Evolutionary conservation across 2,329 filamentous ascomycete genomes (phyloP), one percentile per base, ranked within the genome.

Genomic region (Xylaria arbuscula): DNA sequence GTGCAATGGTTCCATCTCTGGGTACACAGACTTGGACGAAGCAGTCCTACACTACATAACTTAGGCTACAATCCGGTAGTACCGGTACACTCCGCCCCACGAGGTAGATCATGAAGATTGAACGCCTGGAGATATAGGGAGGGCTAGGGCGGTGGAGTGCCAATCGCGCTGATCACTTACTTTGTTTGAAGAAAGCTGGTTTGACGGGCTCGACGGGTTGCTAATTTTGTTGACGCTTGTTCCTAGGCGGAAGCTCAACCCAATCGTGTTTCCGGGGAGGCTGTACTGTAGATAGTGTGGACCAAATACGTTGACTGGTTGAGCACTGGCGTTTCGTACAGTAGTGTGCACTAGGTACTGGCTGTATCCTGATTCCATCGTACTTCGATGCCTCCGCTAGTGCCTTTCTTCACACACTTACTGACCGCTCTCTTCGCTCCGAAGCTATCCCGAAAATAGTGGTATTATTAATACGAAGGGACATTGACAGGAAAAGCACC

Each of bases 141-240:
- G 45, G 50, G 40, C 22, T 38, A 40, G 34, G 48, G 45, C 19
- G 55, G 34, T 45, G 50, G 62, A 64, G 55, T 15, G 61, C 55
- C 9, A 45, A 51, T 64, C 56, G 11, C 9, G 62, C 51, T 57
- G 66, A 66, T 65, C 66, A 51, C 63, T 45, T 34, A 34, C 65
- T 56, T 28, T 50, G 48, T 60, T 62, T 32, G 15, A 56, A n/a
- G 7, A 45, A 63, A 67, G 60, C 48, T 50, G 55, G 55, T 22
- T 58, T 28, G 13, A 36, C 36, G 15, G 55, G 55, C 17, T 58
- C 19, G 13, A 36, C 36, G 15, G 22, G 66, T 47, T 68, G 34
- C 62, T 68, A 65, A 68, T 68, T 58, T 61, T 54, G 51, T 55
- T 45, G 17, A 66, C 50, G 51, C 62, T 64, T 65, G 48, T 67